Conservation (phyloP, 2,329 filamentous ascomycete genomes). For the Claviceps sp. region DNA sequence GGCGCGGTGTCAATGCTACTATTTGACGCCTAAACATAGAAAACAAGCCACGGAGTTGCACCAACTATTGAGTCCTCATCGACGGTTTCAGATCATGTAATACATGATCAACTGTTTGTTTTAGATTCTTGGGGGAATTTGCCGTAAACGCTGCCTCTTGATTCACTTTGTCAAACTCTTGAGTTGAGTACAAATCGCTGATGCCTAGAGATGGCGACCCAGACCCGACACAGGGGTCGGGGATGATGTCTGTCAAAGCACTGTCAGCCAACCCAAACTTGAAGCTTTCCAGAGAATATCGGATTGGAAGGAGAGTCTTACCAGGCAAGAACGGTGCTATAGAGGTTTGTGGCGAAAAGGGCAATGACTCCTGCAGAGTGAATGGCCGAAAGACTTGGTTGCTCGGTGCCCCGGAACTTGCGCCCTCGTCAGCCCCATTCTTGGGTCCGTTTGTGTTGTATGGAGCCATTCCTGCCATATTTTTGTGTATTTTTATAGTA, state of each 20-base stretch:
- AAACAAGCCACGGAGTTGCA: neutral
- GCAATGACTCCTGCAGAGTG: conserved; percentile 60
- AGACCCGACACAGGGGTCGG: conserved; percentile 47
- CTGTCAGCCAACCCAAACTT: neutral
- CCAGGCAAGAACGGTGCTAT: conserved; percentile 67
- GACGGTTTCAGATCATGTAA: conserved; percentile 59
- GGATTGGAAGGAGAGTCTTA: conserved; percentile 22
- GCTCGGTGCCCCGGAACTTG: conserved; percentile 12
- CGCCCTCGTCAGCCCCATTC: conserved; percentile 20
- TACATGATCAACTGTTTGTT: conserved; percentile 61
- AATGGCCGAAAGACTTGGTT: conserved; percentile 32
- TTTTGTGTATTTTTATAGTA: conserved; percentile 17
- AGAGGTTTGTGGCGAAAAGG: conserved; percentile 71
- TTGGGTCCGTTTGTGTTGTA: conserved; percentile 17
- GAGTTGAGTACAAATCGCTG: conserved; percentile 34
- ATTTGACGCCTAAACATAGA: neutral
- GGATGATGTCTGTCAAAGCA: conserved; percentile 43
- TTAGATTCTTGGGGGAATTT: conserved; percentile 50
- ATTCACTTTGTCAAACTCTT: conserved; percentile 56
- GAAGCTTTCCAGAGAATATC: neutral
- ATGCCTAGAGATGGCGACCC: conserved; percentile 39
- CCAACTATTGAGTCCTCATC: conserved; percentile 57
- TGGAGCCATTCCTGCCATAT: conserved; percentile 18
- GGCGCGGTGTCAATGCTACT: neutral
- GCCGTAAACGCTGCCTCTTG: conserved; percentile 48